Evolutionary conservation across 2,329 filamentous ascomycete genomes (phyloP), one percentile per base, ranked within the genome.

Genomic region (Ophiostoma quercus): DNA sequence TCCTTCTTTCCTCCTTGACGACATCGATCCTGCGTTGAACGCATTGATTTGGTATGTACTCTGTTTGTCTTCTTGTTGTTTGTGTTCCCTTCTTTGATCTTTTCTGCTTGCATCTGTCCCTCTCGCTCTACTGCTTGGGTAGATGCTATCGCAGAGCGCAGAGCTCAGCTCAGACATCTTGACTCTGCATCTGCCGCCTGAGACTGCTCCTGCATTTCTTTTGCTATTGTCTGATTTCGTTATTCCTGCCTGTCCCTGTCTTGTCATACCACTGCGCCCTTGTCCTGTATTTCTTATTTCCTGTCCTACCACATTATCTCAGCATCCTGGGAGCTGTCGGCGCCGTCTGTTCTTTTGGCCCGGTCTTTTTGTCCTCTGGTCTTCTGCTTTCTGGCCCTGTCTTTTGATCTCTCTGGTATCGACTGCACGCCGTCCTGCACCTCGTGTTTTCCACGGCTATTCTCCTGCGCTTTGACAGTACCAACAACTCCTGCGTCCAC

Each of bases 241-340:
- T 37, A 47, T 66, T 39, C 37, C 41, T 43, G 39, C 39, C 39
- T 43, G 39, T 19, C 65, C 39, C 14, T 39, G 65, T 16, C 65
- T 66, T 39, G 65, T 66, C 65, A 43, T 39, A 66, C 65, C 65
- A 39, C 34, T 39, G 62, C 62, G 62, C 65, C 65, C 65, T n/a
- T 66, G 41, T 54, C 39, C 66, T 51, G 32, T 14, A 62, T 41
- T 14, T 22, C 62, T 41, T 41, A 41, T n/a, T 39, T 37, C 19
- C 11, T 65, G 62, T 65, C 62, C 62, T 39, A 65, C 62, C 32
- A 22, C 19, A 34, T 37, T 37, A 34, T 39, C 60, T 63, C 60
- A 32, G 57, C 25, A 32, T 62, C 11, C 14, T 32, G 22, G 57
- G 57, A 62, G 12, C 51, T 57, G 51, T 57, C 51, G n/a, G 51